phyloP scores from a whole-genome alignment of 805 yeast species.

The Komagataella pastoris region DNA sequence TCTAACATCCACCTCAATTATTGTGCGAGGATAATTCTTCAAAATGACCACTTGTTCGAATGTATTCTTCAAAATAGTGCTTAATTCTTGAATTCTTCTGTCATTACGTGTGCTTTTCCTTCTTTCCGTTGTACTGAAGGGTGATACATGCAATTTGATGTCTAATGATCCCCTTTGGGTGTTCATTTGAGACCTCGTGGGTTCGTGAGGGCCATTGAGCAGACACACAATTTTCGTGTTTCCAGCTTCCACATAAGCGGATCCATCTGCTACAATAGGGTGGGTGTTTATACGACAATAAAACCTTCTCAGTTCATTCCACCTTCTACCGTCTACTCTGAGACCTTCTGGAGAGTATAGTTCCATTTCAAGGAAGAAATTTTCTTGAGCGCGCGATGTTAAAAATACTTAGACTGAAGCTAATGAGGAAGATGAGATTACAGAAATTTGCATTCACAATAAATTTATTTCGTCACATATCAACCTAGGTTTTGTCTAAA shows the following conservation, averaged over 20 bases:
- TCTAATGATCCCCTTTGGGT: constrained; percentile 45
- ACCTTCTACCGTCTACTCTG: constrained; percentile 85
- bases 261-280: constrained; percentile 81
- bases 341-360: constrained; percentile 92
- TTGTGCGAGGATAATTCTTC: constrained; percentile 71
- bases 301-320: constrained; percentile 83
- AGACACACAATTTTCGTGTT: constrained; percentile 77
- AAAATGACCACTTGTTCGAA: constrained; percentile 63
- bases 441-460: neutral
- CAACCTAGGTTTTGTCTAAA: neutral
- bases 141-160: constrained; percentile 60
- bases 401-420: too few species aligned
- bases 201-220: constrained; percentile 87
- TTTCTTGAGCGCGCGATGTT: neutral
- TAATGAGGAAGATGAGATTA: neutral
- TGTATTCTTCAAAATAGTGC: constrained; percentile 53
- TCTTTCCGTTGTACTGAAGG: constrained; percentile 69
- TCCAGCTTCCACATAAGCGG: constrained; percentile 86
- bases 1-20: constrained; percentile 61
- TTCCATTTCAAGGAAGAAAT: constrained; percentile 32
- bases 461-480: neutral
- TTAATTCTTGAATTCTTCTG: constrained; percentile 53
- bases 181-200: constrained; percentile 40
- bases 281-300: constrained; percentile 79
- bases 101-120: constrained; percentile 60